Evolutionary conservation across 1,284 basidiomycete genomes (phyloP).

Genomic region (Sanghuangporus sanghuang): DNA sequence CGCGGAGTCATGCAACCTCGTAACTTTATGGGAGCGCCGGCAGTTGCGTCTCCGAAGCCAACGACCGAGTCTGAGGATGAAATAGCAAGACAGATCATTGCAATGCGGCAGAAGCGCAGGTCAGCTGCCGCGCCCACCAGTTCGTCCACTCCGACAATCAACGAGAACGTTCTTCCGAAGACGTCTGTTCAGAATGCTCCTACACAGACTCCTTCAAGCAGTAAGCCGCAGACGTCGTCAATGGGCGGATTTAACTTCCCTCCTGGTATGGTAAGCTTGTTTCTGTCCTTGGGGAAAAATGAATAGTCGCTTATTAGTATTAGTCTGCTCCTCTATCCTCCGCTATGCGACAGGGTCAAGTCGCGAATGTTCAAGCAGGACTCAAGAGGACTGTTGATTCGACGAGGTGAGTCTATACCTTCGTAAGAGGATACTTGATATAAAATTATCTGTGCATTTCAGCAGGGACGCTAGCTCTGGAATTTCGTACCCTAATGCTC

Average conservation of each 20-base stretch:
- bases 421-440: not conserved
- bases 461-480: not conserved
- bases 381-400: slow-evolving; percentile 35
- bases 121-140: not conserved
- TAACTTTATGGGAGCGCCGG: not conserved
- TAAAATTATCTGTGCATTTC: not conserved
- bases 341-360: slow-evolving; percentile 12
- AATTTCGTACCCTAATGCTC: not conserved
- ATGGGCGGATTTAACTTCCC: slow-evolving; percentile 52
- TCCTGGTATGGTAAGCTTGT: slow-evolving; percentile 34
- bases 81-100: not conserved
- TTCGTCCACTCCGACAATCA: not conserved
- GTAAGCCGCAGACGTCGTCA: slow-evolving; percentile 32
- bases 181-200: too few species aligned
- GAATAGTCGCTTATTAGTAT: not conserved
- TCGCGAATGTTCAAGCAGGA: slow-evolving; percentile 20
- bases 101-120: slow-evolving; percentile 2
- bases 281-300: not conserved
- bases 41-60: not conserved
- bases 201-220: slow-evolving; percentile 8
- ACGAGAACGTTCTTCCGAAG: too few species aligned
- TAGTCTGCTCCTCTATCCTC: not conserved
- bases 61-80: not conserved
- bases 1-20: not conserved
- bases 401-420: slow-evolving; percentile 32